Evolutionary conservation across 2,329 filamentous ascomycete species (phyloP), one percentile per base, ranked within the genome.

Genomic region (Pestalotiopsis sp.): DNA sequence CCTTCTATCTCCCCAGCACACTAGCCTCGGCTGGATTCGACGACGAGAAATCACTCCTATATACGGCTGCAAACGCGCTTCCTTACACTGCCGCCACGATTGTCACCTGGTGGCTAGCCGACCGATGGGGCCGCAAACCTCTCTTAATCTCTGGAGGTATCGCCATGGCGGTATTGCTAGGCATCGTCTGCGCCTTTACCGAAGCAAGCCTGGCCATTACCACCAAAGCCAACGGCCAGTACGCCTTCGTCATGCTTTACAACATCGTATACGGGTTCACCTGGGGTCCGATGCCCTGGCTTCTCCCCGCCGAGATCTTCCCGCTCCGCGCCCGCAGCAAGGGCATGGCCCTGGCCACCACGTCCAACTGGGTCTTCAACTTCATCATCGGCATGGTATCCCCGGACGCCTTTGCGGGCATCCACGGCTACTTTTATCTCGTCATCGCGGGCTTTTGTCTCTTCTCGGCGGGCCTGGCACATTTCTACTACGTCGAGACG

Each of bases 331-430:
- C n/a, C 9, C 27, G 59, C 13, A 62, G 59, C 59, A 62, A 62
- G n/a, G 59, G 59, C n/a, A 23, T 62, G 17, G 59, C 59, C 11
- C 59, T 62, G 13, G 59, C 59, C 4, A 62, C 59, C 9, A 62
- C 59, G 4, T 62, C 59, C 13, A 62, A 62, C n/a, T 62, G 59
- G 59, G 9, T 62, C 9, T 62, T 62, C 31, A 62, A 41, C 14
- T 62, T 62, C 17, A 39, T 62, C 4, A 62, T 62, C 36, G 59
- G 59, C 27, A 62, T 62, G 36, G 12, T n/a, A 1, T 36, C 59
- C 1, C 36, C 59, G 1, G 9, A 11, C 4, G 59, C 59, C 5
- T 62, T 62, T 20, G 59, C 59, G 9, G 59, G 13, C n/a, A 62
- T 62, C 1, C n/a, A 39, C 17, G 59, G 59, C n/a, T 62, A 62